Evolutionary conservation across 2,329 filamentous ascomycete species (phyloP).

Genomic region (Colletotrichum sp.): DNA sequence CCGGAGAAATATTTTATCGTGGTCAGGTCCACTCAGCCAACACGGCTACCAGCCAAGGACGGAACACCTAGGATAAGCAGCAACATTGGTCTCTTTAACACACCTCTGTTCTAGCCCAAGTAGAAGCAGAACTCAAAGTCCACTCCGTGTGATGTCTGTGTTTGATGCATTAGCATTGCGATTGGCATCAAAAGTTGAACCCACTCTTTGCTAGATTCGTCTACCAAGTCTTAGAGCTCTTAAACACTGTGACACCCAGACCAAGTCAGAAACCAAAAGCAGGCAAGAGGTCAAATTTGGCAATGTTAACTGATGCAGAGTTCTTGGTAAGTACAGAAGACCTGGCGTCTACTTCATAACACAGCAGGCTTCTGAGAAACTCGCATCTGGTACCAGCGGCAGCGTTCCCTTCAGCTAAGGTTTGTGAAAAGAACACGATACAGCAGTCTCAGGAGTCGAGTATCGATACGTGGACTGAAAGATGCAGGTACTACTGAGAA

Average conservation of each 20-base stretch:
- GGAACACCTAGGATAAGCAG: neutral
- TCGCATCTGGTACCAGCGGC: fast-evolving
- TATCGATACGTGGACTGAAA: neutral
- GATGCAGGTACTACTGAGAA: neutral
- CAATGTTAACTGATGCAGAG: fast-evolving
- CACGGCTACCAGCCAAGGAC: neutral
- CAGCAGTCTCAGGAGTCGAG: neutral
- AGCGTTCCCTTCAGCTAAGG: neutral
- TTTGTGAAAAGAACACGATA: neutral
- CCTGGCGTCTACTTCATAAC: neutral
- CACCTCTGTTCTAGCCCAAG: neutral
- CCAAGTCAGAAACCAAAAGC: neutral
- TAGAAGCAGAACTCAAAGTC: no score
- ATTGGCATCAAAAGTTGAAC: neutral
- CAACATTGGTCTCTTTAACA: neutral
- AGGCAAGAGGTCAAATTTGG: neutral
- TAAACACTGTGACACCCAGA: neutral
- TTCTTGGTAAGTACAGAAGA: neutral
- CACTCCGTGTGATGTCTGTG: neutral
- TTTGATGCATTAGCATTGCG: neutral
- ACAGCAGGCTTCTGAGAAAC: neutral
- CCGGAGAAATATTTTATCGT: neutral
- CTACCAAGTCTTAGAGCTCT: neutral
- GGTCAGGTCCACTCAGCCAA: neutral
- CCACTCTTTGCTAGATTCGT: neutral